phyloP scores from a whole-genome alignment of 352 stramenopile species.

The Globisporangium echinulatum region DNA sequence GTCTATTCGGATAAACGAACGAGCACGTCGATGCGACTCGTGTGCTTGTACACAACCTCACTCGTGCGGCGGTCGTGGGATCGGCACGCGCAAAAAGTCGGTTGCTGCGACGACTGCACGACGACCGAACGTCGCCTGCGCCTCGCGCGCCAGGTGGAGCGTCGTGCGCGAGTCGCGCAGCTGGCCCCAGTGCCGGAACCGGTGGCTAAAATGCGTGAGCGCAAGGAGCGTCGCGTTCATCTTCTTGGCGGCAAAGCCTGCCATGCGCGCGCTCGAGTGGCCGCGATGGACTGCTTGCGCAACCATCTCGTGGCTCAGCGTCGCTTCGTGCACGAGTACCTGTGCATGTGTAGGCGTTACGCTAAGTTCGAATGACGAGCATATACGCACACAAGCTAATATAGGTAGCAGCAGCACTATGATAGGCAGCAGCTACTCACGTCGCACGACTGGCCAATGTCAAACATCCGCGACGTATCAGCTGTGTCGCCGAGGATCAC shows the following conservation, averaged over 20 bases:
- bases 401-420: too few species aligned
- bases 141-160: conserved; percentile 64
- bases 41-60: neutral
- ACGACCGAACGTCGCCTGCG: conserved; percentile 53
- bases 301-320: conserved; percentile 64
- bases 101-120: conserved; percentile 62
- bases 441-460: conserved; percentile 71
- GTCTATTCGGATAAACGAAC: too few species aligned
- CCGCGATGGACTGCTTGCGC: conserved; percentile 60
- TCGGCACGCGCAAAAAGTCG: conserved; percentile 75
- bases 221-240: conserved; percentile 75
- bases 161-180: conserved; percentile 35
- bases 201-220: conserved; percentile 82
- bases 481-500: conserved; percentile 74
- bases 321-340: conserved; percentile 87
- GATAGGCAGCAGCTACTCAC: conserved; percentile 21
- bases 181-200: conserved; percentile 67
- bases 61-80: conserved; percentile 42
- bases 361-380: neutral
- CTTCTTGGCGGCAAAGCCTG: conserved; percentile 61
- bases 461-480: conserved; percentile 68
- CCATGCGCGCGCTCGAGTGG: conserved; percentile 78
- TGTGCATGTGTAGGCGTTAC: conserved; percentile 11
- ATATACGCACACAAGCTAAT: neutral
- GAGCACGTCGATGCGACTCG: too few species aligned